Percentiles rank a stretch among this genome's conserved stretches.
Conservation (phyloP, 2,329 filamentous ascomycete species). For the Colletotrichum lindemuthianum region DNA sequence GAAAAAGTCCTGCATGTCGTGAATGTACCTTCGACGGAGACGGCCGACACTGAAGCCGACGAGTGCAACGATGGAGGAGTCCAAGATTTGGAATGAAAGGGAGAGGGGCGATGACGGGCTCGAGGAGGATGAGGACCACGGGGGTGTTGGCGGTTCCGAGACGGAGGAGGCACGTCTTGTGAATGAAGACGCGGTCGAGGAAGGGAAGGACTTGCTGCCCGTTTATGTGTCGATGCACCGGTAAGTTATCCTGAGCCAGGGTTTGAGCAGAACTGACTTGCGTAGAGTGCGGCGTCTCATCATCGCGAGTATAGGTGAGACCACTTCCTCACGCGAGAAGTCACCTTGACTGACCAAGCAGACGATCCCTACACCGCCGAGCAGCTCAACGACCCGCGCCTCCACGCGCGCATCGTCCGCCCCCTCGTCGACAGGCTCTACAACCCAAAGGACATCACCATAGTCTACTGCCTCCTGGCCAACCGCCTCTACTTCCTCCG, state of each 20-base stretch:
- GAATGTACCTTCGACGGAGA: constrained; percentile 34
- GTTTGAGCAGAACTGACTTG: constrained; percentile 7
- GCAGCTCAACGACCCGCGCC: constrained; percentile 72
- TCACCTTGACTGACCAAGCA: constrained; percentile 33
- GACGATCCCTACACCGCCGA: constrained; percentile 62
- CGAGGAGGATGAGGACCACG: constrained; percentile 21
- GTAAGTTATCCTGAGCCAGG: neutral
- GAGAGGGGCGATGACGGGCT: constrained; percentile 6
- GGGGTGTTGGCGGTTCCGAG: constrained; percentile 24
- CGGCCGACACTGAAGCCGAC: constrained; percentile 18
- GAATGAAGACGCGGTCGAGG: constrained; percentile 2
- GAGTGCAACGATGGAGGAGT: constrained; percentile 29
- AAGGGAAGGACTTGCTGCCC: constrained; percentile 7
- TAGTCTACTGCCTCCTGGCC: constrained; percentile 77
- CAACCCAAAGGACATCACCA: constrained; percentile 70
- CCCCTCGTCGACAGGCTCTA: constrained; percentile 76
- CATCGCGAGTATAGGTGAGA: constrained; percentile 28
- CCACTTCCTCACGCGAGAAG: neutral
- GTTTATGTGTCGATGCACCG: constrained; percentile 34
- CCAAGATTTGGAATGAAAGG: constrained; percentile 21
- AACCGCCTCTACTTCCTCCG: constrained; percentile 76
- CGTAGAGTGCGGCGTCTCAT: constrained; percentile 31
- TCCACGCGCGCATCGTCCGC: constrained; percentile 73
- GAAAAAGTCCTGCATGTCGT: constrained; percentile 10
- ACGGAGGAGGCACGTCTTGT: constrained; percentile 32